Conservation (phyloP, 805 yeast species). For the Henningerozyma blattae region DNA sequence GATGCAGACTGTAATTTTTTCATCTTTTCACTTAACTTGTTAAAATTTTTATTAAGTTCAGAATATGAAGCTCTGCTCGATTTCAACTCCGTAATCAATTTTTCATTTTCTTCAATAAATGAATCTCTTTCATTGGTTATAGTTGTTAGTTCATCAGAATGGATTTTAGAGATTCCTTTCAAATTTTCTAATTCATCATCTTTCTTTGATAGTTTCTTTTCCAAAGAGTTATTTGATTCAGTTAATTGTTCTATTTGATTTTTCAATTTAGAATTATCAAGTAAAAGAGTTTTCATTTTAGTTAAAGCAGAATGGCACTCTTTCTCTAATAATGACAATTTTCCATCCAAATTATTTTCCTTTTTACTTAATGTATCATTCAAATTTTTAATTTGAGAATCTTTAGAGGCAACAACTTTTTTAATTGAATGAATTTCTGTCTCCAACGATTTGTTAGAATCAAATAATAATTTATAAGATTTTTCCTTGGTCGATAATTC, state of each 20-base stretch:
- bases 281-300: conserved; percentile 27
- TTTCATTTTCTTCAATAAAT: conserved; percentile 18
- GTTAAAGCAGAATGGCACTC: conserved; percentile 26
- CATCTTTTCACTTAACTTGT: conserved; percentile 26
- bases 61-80: conserved; percentile 19
- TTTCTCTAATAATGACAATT: conserved; percentile 23
- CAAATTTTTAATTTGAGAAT: conserved; percentile 22
- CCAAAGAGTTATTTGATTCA: conserved; percentile 26
- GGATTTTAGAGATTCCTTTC: conserved; percentile 15
- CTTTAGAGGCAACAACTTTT: conserved; percentile 16
- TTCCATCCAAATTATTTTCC: conserved; percentile 25
- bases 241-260: conserved; percentile 28
- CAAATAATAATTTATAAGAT: not conserved
- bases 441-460: conserved; percentile 3
- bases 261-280: conserved; percentile 34
- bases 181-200: conserved; percentile 25
- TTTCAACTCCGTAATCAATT: conserved; percentile 17
- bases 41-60: conserved; percentile 32
- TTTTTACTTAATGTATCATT: conserved; percentile 21
- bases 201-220: conserved; percentile 25
- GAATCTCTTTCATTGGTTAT: conserved; percentile 23
- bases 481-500: conserved; percentile 1
- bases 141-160: conserved; percentile 16
- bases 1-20: too few species aligned
- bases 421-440: conserved; percentile 7